Evolutionary conservation across 2,329 filamentous ascomycete genomes (phyloP).

Genomic region (Claviceps paspali): DNA sequence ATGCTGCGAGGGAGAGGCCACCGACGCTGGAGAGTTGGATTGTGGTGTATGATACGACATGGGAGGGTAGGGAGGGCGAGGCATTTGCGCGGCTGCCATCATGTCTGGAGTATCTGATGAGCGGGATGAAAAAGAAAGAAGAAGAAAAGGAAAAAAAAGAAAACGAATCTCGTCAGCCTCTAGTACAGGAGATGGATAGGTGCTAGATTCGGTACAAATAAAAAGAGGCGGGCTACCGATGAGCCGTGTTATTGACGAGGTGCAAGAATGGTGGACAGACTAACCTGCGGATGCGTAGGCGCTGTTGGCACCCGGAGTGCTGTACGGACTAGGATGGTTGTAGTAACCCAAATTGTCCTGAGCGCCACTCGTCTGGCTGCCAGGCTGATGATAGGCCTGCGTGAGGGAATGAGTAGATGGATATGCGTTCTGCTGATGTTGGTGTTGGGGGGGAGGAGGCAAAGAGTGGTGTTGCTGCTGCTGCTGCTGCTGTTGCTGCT

Average conservation of each 20-base stretch:
- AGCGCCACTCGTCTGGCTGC: slow-evolving; percentile 43
- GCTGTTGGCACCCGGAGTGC: slow-evolving; percentile 63
- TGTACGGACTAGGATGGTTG: slow-evolving; percentile 69
- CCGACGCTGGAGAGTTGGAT: slow-evolving; percentile 85
- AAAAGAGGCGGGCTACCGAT: too few relatives aligned
- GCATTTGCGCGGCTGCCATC: slow-evolving; percentile 53
- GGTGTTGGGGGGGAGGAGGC: slow-evolving; percentile 31
- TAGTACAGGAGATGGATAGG: neutral
- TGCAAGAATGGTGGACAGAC: slow-evolving; percentile 19
- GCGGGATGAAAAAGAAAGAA: too few relatives aligned
- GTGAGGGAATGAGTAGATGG: slow-evolving; percentile 49
- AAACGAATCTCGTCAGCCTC: neutral
- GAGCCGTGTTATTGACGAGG: too few relatives aligned
- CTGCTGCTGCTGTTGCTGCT: slow-evolving; percentile 33
- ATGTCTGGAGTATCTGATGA: slow-evolving; percentile 51
- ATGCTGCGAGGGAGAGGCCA: slow-evolving; percentile 76
- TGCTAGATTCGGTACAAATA: too few relatives aligned
- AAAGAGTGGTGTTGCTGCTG: slow-evolving; percentile 23
- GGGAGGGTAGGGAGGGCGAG: slow-evolving; percentile 68
- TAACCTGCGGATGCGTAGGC: slow-evolving; percentile 79
- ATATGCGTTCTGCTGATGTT: slow-evolving; percentile 53
- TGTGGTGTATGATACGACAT: slow-evolving; percentile 88
- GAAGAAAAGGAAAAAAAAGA: neutral
- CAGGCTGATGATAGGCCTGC: slow-evolving; percentile 50
- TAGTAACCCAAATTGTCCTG: slow-evolving; percentile 59